Evolutionary conservation across 1,139 yeast species (phyloP).

Genomic region (Maudiozyma humilis): DNA sequence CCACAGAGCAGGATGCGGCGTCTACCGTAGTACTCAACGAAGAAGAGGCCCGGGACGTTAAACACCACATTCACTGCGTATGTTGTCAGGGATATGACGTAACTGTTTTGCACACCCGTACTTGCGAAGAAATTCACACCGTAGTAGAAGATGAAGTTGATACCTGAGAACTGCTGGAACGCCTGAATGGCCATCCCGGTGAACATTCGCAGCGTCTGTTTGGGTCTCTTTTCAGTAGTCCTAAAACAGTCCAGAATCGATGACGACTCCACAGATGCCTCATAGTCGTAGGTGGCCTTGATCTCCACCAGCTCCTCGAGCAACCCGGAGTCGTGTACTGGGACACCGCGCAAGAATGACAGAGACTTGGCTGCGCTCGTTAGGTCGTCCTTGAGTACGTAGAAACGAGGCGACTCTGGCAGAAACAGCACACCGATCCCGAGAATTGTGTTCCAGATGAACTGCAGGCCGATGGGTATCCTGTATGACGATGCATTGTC

Average conservation of each 20-base stretch:
- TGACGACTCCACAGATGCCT: conserved; percentile 52
- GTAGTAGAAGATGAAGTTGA: conserved; percentile 70
- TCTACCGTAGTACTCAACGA: conserved; percentile 64
- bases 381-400: conserved; percentile 53
- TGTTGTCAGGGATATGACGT: conserved; percentile 60
- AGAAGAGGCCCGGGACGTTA: conserved; percentile 63
- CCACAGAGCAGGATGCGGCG: conserved; percentile 53
- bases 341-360: conserved; percentile 55
- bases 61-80: conserved; percentile 65
- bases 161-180: conserved; percentile 71
- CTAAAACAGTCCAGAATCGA: conserved; percentile 54
- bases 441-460: conserved; percentile 54
- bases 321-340: conserved; percentile 52
- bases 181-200: conserved; percentile 70
- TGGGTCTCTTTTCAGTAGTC: conserved; percentile 57
- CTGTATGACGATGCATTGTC: conserved; percentile 54
- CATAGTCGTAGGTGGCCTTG: conserved; percentile 72
- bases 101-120: conserved; percentile 53
- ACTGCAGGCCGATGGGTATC: conserved; percentile 70
- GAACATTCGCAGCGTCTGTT: conserved; percentile 54
- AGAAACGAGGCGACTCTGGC: conserved; percentile 72
- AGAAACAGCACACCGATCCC: conserved; percentile 59
- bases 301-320: conserved; percentile 73
- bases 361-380: conserved; percentile 55
- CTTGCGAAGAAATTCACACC: conserved; percentile 66